phyloP scores from a whole-genome alignment of 2,329 filamentous ascomycete genomes.

The Cordyceps fumosorosea region DNA sequence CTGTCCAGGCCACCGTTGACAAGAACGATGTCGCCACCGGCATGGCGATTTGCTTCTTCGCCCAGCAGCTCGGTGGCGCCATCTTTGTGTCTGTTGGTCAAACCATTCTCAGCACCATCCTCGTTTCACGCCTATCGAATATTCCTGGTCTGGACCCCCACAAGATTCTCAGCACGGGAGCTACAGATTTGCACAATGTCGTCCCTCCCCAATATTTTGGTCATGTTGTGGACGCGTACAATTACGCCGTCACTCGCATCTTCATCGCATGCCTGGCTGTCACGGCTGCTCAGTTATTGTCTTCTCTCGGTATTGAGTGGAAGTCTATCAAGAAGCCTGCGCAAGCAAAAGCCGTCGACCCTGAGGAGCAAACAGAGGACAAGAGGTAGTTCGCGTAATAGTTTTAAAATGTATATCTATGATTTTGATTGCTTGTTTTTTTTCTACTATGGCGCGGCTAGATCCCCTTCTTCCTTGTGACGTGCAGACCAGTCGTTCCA shows the following conservation, averaged over 20 bases:
- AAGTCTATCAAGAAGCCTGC: conserved; percentile 53
- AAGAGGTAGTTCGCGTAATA: not conserved
- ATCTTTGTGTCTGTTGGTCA: conserved; percentile 53
- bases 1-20: conserved; percentile 47
- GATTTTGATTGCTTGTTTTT: too few relatives aligned
- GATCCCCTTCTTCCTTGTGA: too few relatives aligned
- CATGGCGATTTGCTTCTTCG: conserved; percentile 50
- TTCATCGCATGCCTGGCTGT: conserved; percentile 58
- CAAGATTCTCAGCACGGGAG: conserved; percentile 40
- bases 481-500: too few relatives aligned
- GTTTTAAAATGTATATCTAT: too few relatives aligned
- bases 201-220: conserved; percentile 44
- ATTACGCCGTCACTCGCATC: conserved; percentile 53
- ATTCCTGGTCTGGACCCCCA: conserved; percentile 38
- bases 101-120: conserved; percentile 42
- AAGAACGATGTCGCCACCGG: conserved; percentile 48
- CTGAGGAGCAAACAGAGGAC: not conserved
- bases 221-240: conserved; percentile 57
- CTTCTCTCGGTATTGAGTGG: conserved; percentile 57
- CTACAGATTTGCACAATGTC: conserved; percentile 51
- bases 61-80: conserved; percentile 53
- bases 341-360: conserved; percentile 13
- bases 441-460: too few relatives aligned
- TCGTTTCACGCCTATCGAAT: conserved; percentile 31
- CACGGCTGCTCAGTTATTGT: conserved; percentile 48